Evolutionary conservation across 805 yeast species (phyloP), one percentile per base, ranked within the genome.

Genomic region (Candida chauliodis): DNA sequence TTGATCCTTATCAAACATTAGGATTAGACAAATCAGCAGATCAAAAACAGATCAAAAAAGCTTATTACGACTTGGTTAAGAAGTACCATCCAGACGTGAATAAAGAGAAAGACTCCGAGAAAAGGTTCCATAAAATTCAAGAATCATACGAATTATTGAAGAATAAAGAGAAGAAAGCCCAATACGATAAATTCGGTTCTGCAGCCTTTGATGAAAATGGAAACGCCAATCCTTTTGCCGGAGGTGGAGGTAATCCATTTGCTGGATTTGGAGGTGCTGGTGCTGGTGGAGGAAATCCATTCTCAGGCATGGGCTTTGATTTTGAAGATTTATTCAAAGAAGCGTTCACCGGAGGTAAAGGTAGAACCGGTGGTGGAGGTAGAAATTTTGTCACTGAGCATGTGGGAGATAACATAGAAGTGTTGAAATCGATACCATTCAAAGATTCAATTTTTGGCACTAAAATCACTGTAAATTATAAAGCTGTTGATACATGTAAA

Each of bases 31-130:
- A 75, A 44, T 58, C 56, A 37, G 93, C 99, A 0, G 73, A 81
- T 10, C 66, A 81, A 6, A 74, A 86, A n/a, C 95, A 89, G 15
- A 93, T 93, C 63, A 93, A 93, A 62, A 90, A 90, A 61, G 91
- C 96, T 2, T 93, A 93, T 66, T 89, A 89, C 59, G 83, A 88
- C 54, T 69, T 93, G 46, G 99, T 97, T 11, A 93, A 93, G 61
- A 77, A 91, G 59, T 89, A 71, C 61, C 99, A 93, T 61, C 99
- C 99, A 0, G 99, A 93, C 66, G 86, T 93, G 31, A 93, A 91
- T 61, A 93, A 91, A 61, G 96, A 86, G 46, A 76, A 78, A 18
- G 91, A 76, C 14, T 93, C 98, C 0, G 95, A 91, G 51, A 78
- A 79, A 55, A 80, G 80, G 59, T 93, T 93, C 66, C 98, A 93